Conservation (phyloP, 345 rosid species). For the Tarenaya hassleriana region DNA sequence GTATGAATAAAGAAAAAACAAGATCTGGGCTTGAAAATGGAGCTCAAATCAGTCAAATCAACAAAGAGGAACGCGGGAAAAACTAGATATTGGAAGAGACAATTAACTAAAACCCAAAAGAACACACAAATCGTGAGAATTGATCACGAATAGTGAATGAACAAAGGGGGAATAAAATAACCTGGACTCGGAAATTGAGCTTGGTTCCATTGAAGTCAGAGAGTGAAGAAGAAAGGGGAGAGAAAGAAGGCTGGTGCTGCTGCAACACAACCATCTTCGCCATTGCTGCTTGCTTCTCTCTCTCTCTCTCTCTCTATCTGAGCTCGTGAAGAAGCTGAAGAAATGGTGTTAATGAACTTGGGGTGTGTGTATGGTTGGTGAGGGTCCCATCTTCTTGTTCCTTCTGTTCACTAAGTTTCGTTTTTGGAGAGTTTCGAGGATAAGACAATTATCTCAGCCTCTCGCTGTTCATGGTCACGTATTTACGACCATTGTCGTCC, state of each 20-base stretch:
- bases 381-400: constrained; percentile 22
- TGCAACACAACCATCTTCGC: constrained; percentile 66
- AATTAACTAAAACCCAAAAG: too few relatives aligned
- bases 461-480: constrained; percentile 31
- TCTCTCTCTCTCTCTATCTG: constrained; percentile 10
- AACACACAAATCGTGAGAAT: background rate
- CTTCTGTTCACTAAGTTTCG: constrained; percentile 22
- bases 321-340: constrained; percentile 13
- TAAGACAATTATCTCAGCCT: constrained; percentile 32
- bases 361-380: constrained; percentile 21
- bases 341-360: constrained; percentile 10
- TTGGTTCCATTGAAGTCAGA: constrained; percentile 86
- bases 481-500: constrained; percentile 30
- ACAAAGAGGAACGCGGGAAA: too few relatives aligned
- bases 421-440: constrained; percentile 9
- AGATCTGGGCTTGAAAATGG: too few relatives aligned
- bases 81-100: background rate
- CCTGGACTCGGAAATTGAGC: constrained; percentile 64
- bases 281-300: constrained; percentile 46
- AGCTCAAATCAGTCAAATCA: too few relatives aligned
- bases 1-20: too few relatives aligned
- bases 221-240: constrained; percentile 66
- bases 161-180: constrained; percentile 20
- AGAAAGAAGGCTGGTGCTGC: constrained; percentile 62
- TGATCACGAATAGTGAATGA: too few relatives aligned